Evolutionary conservation across 108 stramenopile genomes (phyloP), one percentile per base, ranked within the genome.

Genomic region (Nitzschia inconspicua): DNA sequence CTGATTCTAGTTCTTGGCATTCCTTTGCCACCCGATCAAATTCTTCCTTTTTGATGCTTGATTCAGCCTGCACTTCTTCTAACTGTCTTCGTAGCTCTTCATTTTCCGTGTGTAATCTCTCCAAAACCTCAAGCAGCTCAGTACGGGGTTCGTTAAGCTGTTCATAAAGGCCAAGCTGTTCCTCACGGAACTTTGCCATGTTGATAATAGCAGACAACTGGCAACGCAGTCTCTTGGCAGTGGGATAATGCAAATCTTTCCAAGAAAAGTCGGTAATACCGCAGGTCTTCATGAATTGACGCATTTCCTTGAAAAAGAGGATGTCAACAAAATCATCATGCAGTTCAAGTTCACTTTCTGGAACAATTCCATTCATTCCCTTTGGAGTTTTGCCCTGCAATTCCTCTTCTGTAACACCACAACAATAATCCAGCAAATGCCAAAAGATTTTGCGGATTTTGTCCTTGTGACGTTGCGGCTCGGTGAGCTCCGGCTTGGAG

Each of bases 181-280:
- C 95, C 48, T 98, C 94, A 4, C 95, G 80, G 59, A 95, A 97
- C 60, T 91, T 95, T 57, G 86, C 73, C 68, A 98, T 92, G 76
- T 99, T 99, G 57, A 97, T 94, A 25, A 84, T 75, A 9, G 95
- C 98, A 36, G 88, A 88, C 28, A 99, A 73, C 54, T 97, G 95
- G 16, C 78, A 57, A 6, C 82, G 76, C n/a, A 97, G 72, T 19
- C 97, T 75, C 53, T 86, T 88, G 16, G 67, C 10, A 14, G 49
- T 66, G 0, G 97, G 97, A 31, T 56, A 34, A 24, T 79, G 59
- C 35, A 98, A 50, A 57, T 99, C 98, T 50, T 85, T 82, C 58
- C 91, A 82, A 3, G 86, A 78, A 73, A 98, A 99, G 55, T 96
- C 92, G 44, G 78, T 39, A 25, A 95, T 74, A 2, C 95, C 95